A percentile compares a stretch with the other conserved stretches of the same genome.
phyloP scores from a whole-genome alignment of 257 asterid genomes.

The Galeopsis tetrahit region DNA sequence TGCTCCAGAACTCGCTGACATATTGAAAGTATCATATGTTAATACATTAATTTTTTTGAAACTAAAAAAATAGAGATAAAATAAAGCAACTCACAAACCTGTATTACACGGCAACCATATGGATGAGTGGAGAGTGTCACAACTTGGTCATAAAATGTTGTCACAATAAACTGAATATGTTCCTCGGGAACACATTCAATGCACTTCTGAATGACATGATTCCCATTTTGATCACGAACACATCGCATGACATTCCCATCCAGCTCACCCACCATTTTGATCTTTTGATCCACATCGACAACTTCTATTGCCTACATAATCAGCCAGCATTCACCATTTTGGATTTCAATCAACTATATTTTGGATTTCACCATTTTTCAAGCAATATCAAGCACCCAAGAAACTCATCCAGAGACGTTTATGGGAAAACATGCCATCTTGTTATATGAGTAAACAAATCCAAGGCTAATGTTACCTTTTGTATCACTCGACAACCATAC shows the following conservation, averaged over 20 bases:
- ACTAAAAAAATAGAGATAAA: background rate
- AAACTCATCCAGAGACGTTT: background rate
- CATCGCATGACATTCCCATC: slow-evolving; percentile 96
- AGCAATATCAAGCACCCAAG: slow-evolving; percentile 11
- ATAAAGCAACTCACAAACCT: slow-evolving; percentile 48
- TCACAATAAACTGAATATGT: slow-evolving; percentile 75
- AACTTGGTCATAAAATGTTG: slow-evolving; percentile 87
- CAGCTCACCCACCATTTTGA: slow-evolving; percentile 90
- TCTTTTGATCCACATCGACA: slow-evolving; percentile 89
- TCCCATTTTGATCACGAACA: slow-evolving; percentile 98
- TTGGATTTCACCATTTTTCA: background rate
- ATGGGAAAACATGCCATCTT: background rate
- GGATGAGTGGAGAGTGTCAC: slow-evolving; percentile 94
- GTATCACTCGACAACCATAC: slow-evolving; percentile 99
- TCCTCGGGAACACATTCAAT: slow-evolving; percentile 94
- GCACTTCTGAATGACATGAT: slow-evolving; percentile 94
- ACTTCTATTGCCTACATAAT: slow-evolving; percentile 87
- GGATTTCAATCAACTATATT: background rate
- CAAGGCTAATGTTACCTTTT: slow-evolving; percentile 65
- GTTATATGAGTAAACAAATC: slow-evolving; percentile 1
- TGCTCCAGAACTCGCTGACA: slow-evolving; percentile 91
- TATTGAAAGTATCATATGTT: slow-evolving; percentile 21
- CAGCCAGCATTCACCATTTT: slow-evolving; percentile 16
- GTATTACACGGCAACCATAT: slow-evolving; percentile 96
- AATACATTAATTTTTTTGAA: background rate